Evolutionary conservation across 805 yeast genomes (phyloP).

Genomic region (Teunomyces atbi): DNA sequence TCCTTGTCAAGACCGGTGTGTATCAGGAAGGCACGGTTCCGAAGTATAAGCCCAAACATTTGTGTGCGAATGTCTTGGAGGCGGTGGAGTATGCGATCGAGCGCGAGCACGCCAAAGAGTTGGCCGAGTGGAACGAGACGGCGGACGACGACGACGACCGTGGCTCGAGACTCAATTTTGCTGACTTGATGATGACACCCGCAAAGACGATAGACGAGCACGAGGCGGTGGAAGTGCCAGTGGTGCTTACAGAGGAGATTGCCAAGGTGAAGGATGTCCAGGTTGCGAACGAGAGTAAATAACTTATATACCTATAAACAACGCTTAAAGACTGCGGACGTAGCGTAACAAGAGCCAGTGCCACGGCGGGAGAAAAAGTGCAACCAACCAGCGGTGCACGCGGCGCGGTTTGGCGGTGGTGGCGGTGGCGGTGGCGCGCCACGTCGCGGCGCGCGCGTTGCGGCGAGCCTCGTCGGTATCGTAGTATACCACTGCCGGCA

Average conservation of each 20-base stretch:
- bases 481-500: conserved; percentile 12
- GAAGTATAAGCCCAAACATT: conserved; percentile 73
- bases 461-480: conserved; percentile 18
- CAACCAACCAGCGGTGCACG: conserved; percentile 9
- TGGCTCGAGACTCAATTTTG: conserved; percentile 39
- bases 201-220: conserved; percentile 28
- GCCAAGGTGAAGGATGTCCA: conserved; percentile 36
- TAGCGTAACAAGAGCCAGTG: conserved; percentile 20
- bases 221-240: conserved; percentile 52
- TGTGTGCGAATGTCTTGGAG: conserved; percentile 71
- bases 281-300: conserved; percentile 8
- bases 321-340: neutral
- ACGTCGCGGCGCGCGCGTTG: conserved; percentile 10
- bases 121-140: conserved; percentile 69
- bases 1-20: conserved; percentile 84
- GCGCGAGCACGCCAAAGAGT: conserved; percentile 70
- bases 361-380: conserved; percentile 33
- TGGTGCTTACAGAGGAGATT: conserved; percentile 43
- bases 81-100: conserved; percentile 83
- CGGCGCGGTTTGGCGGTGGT: conserved; percentile 10
- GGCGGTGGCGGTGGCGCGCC: conserved; percentile 8
- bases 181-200: conserved; percentile 45
- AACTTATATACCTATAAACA: neutral
- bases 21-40: conserved; percentile 79
- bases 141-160: conserved; percentile 24